A percentile compares a stretch with the other conserved stretches of the same genome.
phyloP scores from a whole-genome alignment of 2,329 filamentous ascomycete genomes.

The Neobulgaria alba region DNA sequence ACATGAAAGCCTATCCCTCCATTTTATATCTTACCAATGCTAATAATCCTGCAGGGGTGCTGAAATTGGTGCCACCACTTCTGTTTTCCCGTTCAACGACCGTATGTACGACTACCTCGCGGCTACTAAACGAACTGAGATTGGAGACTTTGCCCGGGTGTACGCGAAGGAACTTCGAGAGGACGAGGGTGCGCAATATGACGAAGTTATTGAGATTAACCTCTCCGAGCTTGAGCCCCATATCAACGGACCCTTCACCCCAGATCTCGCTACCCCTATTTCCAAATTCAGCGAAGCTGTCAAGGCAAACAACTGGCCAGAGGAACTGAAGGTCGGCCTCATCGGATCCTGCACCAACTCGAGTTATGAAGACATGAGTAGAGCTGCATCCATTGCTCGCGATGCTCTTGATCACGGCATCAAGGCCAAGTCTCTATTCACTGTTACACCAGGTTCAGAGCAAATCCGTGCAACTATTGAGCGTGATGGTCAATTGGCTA shows the following conservation, averaged over 20 bases:
- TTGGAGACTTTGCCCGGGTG: conserved; percentile 78
- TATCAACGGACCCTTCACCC: conserved; percentile 98
- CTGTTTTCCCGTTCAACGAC: conserved; percentile 95
- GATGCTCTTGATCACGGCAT: conserved; percentile 87
- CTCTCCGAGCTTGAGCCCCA: conserved; percentile 91
- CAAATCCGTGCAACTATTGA: conserved; percentile 90
- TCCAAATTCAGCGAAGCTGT: conserved; percentile 95
- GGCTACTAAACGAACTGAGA: conserved; percentile 82
- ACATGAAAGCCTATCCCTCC: conserved; percentile 43
- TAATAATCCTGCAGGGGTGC: conserved; percentile 32
- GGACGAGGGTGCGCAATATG: conserved; percentile 89
- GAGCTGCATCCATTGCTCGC: conserved; percentile 81
- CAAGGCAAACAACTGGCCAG: conserved; percentile 91
- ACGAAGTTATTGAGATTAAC: conserved; percentile 94
- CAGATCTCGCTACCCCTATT: conserved; percentile 93
- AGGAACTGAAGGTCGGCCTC: conserved; percentile 91
- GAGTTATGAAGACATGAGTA: conserved; percentile 81
- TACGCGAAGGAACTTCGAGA: conserved; percentile 81
- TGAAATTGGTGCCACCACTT: conserved; percentile 80
- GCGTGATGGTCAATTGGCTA: conserved; percentile 76
- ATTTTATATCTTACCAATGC: background rate
- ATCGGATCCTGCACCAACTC: conserved; percentile 98
- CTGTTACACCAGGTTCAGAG: conserved; percentile 92
- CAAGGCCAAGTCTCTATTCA: conserved; percentile 90
- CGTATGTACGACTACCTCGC: conserved; percentile 93